Base-by-base conservation (phyloP, 257 asterid species). In the Sherardia arvensis region DNA sequence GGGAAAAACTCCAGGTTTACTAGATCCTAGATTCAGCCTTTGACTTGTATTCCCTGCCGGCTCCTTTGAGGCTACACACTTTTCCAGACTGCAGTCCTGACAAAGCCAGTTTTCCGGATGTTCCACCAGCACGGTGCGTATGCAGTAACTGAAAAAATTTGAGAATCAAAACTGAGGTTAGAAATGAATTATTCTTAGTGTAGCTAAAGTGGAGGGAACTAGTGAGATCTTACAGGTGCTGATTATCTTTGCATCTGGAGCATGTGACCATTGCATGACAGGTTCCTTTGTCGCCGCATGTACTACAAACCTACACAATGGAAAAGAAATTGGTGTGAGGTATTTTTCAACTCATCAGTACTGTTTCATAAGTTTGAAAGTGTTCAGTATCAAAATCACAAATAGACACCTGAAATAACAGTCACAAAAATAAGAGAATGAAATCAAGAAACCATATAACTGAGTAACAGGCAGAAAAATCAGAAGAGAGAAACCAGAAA, bases 221-320 rank as follows among this genome's bases (percentile, higher is more conserved):
- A 21, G 58, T 64, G 70, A 43, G 71, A 66, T 64, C 87, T 73
- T 80, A 86, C 96, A 67, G 49, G 71, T 89, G 96, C 70, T 73
- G 83, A 22, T 61, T 28, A 36, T 18, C 71, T 72, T 80, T 79
- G 70, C 97, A 89, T 17, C 18, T 70, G 54, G 54, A 8, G 75
- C 97, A 89, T 48, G 81, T 74, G 53, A 63, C 12, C 40, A 81
- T 40, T 67, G 79, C 79, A 1, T 80, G 82, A 17, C 17, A 32
- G 53, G 63, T 71, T 26, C 95, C 96, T 26, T 53, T 34, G 60
- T 71, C 72, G 60, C 96, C 96, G 65, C 96, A 89, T 27, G 75
- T 67, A 77, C 80, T 71, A 61, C 96, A 89, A 47, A 59, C 85
- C 96, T 89, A 81, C 76, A 83, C 71, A 74, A 48, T 54, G 70